Base-by-base conservation (phyloP, 352 stramenopile species). In the Halophytophthora polymorphica region DNA sequence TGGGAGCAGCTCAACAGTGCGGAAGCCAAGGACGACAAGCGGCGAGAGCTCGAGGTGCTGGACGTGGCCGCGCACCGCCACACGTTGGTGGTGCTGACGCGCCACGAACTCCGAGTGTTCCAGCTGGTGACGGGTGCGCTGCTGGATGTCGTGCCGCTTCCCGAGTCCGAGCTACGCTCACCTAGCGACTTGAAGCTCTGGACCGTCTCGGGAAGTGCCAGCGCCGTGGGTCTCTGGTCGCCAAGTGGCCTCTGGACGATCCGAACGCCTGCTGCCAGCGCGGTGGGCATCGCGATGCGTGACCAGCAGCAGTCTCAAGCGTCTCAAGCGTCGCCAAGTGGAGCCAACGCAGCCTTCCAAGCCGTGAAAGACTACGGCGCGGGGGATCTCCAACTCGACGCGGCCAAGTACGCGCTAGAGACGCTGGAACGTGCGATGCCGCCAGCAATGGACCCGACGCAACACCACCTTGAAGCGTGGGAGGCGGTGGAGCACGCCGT, bases 201-300 rank as follows among this genome's bases (percentile, higher is more conserved):
- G 77, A 67, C 54, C n/a, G 77, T 77, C 47, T 42, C 50, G 7
- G 67, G 72, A 0, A 61, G 57, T 45, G 75, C 77, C 12, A 88
- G 67, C 18, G 65, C 67, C 3, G 66, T 86, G 2, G 85, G 79
- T 15, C 42, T 95, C 19, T 89, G 71, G 72, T 49, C 56, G 41
- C 43, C 58, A 10, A 18, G 53, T 31, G 75, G 77, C 33, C 88
- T 90, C 36, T 93, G 83, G 77, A 75, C 77, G 33, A 69, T 93
- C 5, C 71, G 66, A 15, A 48, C 75, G 8, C 79, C 85, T 17
- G 54, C 59, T 11, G 75, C 76, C 39, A 87, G 73, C 35, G 40
- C 67, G 13, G 53, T 92, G 14, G 72, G 63, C 2, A 45, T 33
- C 15, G 29, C 47, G 17, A 53, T 72, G 22, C 44, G 66, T 45